Evolutionary conservation across 192 early-diverging fungal genomes (phyloP).

Genomic region (Linnemannia zychae): DNA sequence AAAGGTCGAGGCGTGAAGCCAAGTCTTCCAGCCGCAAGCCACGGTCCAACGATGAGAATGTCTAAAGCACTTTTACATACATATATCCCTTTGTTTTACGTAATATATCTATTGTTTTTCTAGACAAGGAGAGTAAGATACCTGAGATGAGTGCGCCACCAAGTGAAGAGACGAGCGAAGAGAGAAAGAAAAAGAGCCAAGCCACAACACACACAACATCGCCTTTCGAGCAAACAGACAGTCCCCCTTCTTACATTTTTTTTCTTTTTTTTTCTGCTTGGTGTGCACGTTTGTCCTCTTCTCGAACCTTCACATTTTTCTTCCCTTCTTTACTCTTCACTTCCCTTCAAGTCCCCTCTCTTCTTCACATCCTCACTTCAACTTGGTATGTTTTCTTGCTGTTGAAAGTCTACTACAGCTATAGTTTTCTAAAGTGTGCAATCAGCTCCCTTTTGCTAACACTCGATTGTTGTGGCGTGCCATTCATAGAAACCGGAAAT

Average conservation of each 20-base stretch:
- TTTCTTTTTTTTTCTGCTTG: neutral
- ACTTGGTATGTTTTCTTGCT: neutral
- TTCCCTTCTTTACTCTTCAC: neutral
- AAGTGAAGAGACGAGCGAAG: neutral
- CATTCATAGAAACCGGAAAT: neutral
- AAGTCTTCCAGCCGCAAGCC: neutral
- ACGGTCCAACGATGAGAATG: conserved; percentile 42
- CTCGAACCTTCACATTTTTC: neutral
- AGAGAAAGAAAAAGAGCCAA: neutral
- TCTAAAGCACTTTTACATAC: conserved; percentile 8
- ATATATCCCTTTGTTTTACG: neutral
- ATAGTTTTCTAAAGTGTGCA: neutral
- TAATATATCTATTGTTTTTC: neutral
- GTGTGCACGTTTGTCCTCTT: neutral
- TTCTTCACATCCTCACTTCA: neutral
- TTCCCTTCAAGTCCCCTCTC: neutral
- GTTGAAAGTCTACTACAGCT: neutral
- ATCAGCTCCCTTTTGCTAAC: neutral
- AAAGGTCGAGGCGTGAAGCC: conserved; percentile 18
- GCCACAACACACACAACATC: conserved; percentile 10
- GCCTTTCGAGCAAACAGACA: neutral
- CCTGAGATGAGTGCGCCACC: neutral
- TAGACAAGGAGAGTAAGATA: no score
- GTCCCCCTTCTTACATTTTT: neutral
- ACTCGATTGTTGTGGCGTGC: neutral